Evolutionary conservation across 164 flowering plant species (phyloP).

Genomic region (Vitis labrusca): DNA sequence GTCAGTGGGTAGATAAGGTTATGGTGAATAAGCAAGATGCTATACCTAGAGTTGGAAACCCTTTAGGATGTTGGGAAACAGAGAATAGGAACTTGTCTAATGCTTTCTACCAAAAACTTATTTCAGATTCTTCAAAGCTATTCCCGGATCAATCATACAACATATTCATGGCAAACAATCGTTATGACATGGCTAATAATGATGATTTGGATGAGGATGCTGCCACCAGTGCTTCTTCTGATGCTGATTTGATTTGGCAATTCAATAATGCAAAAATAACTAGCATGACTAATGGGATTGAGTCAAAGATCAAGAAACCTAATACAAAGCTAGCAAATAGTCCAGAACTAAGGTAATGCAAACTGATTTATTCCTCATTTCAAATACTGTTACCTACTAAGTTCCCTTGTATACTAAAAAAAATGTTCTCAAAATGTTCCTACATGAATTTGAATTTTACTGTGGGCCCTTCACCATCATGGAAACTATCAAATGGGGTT

Average conservation of each 20-base stretch:
- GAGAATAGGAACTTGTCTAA: conserved; percentile 45
- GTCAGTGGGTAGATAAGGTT: conserved; percentile 93
- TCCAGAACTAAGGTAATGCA: conserved; percentile 59
- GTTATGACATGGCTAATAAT: conserved; percentile 38
- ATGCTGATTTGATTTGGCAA: conserved; percentile 83
- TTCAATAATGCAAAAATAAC: conserved; percentile 66
- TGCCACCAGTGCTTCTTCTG: conserved; percentile 91
- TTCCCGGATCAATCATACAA: conserved; percentile 48
- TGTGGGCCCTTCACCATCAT: conserved; percentile 60
- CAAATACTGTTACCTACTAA: background rate
- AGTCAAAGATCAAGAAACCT: conserved; percentile 50
- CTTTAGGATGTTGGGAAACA: conserved; percentile 49
- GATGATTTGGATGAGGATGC: conserved; percentile 84
- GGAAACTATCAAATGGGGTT: conserved; percentile 48
- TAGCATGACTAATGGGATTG: conserved; percentile 40
- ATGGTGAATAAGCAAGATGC: conserved; percentile 88
- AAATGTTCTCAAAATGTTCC: conserved; percentile 12
- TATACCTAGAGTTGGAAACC: conserved; percentile 31
- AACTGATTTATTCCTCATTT: background rate
- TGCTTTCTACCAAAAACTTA: conserved; percentile 54
- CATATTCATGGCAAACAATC: conserved; percentile 36
- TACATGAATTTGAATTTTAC: conserved; percentile 39
- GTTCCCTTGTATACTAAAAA: background rate
- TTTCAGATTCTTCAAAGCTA: conserved; percentile 49
- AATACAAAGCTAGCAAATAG: conserved; percentile 43